phyloP scores from a whole-genome alignment of 352 stramenopile genomes.

The Globisporangium alternatum region DNA sequence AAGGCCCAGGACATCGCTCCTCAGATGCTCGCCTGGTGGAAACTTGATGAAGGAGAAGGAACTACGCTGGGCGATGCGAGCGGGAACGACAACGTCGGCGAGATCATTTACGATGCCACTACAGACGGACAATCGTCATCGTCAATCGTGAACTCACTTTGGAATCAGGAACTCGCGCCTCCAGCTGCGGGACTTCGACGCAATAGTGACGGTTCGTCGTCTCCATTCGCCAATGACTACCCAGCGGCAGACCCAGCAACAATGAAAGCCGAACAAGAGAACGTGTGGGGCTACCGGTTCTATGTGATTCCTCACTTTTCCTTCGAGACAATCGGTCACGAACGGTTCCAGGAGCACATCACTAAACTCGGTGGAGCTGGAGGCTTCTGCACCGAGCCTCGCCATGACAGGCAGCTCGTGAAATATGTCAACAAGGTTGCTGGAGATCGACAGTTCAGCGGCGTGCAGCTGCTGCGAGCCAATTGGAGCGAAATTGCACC shows the following conservation, averaged over 20 bases:
- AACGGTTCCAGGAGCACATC: conserved; percentile 39
- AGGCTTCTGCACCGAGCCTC: conserved; percentile 19
- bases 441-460: conserved; percentile 40
- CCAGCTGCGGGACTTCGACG: conserved; percentile 27
- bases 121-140: not conserved
- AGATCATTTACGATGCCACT: not conserved
- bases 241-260: not conserved
- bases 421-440: conserved; percentile 75
- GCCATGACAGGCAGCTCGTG: conserved; percentile 63
- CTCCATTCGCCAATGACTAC: conserved; percentile 22
- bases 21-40: conserved; percentile 56
- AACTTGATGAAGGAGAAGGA: conserved; percentile 50
- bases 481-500: conserved; percentile 66
- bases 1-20: conserved; percentile 54
- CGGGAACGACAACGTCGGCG: conserved; percentile 19
- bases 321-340: conserved; percentile 40
- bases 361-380: conserved; percentile 22
- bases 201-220: conserved; percentile 22
- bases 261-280: not conserved
- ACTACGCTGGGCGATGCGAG: conserved; percentile 37
- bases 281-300: conserved; percentile 66
- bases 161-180: conserved; percentile 17
- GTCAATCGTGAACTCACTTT: conserved; percentile 3
- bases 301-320: conserved; percentile 75
- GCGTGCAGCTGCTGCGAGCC: conserved; percentile 46